A percentile compares a stretch with the other conserved stretches of the same genome.
phyloP scores from a whole-genome alignment of 176 grass and related monocot species.

The Zea luxurians region DNA sequence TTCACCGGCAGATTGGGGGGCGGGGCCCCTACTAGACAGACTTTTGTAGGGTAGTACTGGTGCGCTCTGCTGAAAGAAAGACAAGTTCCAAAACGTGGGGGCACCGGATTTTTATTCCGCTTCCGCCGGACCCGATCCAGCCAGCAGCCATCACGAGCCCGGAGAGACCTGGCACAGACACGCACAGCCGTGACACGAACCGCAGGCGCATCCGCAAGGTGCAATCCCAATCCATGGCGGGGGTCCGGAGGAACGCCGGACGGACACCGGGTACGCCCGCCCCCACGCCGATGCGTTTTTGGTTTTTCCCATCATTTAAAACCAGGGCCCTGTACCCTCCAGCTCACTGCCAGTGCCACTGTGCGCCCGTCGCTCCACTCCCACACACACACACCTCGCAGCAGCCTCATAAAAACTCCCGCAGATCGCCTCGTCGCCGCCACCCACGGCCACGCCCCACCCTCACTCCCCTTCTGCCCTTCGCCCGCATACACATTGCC shows the following conservation, averaged over 20 bases:
- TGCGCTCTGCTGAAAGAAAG: background rate
- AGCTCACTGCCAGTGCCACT: constrained; percentile 58
- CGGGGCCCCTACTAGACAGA: background rate
- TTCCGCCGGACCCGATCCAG: constrained; percentile 24
- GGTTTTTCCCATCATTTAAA: constrained; percentile 40
- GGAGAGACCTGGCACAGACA: background rate
- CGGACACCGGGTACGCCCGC: constrained; percentile 3
- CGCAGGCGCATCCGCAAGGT: background rate
- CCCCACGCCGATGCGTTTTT: constrained; percentile 21
- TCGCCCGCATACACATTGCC: background rate
- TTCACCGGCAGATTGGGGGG: background rate
- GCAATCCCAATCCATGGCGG: background rate
- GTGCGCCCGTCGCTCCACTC: constrained; percentile 30
- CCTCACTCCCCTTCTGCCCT: too few relatives aligned
- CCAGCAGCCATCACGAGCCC: constrained; percentile 12
- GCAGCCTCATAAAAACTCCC: constrained; percentile 22
- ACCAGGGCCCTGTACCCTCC: constrained; percentile 42
- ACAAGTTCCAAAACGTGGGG: background rate
- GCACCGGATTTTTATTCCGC: constrained; percentile 10
- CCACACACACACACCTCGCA: background rate
- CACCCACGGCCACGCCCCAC: background rate
- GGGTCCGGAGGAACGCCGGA: background rate
- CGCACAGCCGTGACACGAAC: background rate
- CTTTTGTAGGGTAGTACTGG: background rate
- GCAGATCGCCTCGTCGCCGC: background rate